Conservation (phyloP, 2,329 filamentous ascomycete genomes). For the Colletotrichum sp. region DNA sequence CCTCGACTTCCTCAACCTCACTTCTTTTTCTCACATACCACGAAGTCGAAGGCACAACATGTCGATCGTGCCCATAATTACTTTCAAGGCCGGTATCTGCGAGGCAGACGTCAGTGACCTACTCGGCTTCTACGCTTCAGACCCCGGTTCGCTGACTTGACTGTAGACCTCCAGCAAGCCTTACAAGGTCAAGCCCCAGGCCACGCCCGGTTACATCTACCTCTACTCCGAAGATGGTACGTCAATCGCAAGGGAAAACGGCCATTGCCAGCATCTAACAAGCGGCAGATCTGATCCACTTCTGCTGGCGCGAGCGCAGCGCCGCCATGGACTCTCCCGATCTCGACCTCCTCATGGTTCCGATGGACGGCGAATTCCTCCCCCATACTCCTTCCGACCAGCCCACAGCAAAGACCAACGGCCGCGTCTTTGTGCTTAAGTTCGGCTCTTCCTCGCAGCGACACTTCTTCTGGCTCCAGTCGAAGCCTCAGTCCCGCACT, state of each 20-base stretch:
- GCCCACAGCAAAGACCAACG: slow-evolving; percentile 73
- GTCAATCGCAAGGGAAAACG: slow-evolving; percentile 25
- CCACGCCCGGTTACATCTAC: slow-evolving; percentile 86
- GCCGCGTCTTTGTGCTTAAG: slow-evolving; percentile 91
- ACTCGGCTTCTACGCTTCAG: slow-evolving; percentile 18
- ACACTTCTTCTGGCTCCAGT: slow-evolving; percentile 96
- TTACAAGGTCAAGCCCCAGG: slow-evolving; percentile 74
- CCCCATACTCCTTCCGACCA: slow-evolving; percentile 70
- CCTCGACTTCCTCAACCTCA: background rate
- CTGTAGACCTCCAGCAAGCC: slow-evolving; percentile 57
- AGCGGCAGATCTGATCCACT: slow-evolving; percentile 80
- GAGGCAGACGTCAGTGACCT: slow-evolving; percentile 74
- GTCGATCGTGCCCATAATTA: slow-evolving; percentile 87
- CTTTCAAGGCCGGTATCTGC: slow-evolving; percentile 95
- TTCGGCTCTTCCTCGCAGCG: slow-evolving; percentile 92
- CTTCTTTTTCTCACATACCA: background rate
- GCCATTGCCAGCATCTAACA: background rate
- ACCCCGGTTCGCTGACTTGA: slow-evolving; percentile 24
- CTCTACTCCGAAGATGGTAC: slow-evolving; percentile 89
- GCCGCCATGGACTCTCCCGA: slow-evolving; percentile 75
- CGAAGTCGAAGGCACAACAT: slow-evolving; percentile 51
- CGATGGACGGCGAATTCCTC: slow-evolving; percentile 83
- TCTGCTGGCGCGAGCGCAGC: slow-evolving; percentile 91
- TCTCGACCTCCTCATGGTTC: slow-evolving; percentile 92
- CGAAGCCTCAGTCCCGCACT: slow-evolving; percentile 75